Evolutionary conservation across 148 eudicot genomes (phyloP), one percentile per base, ranked within the genome.

Genomic region (Silene conica): DNA sequence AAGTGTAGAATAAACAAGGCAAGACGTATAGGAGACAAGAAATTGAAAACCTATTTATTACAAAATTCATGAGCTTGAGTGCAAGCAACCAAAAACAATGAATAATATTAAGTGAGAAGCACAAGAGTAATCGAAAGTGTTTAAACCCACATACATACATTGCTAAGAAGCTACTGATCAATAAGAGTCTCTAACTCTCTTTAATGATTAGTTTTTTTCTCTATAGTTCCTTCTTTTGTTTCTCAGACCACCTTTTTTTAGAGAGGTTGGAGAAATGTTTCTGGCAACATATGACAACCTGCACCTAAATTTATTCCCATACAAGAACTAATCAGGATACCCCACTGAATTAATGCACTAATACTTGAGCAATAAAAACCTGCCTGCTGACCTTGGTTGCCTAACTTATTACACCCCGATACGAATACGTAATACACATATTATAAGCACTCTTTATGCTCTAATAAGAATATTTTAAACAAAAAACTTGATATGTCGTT

Each of bases 61-160:
- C 28, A 20, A 13, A 59, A 21, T 59, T 7, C 3, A 59, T 1
- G 13, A 59, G 26, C 28, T 20, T 59, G 63, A 22, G 23, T 59
- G 55, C 18, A 13, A 18, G 14, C 55, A 4, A 22, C 26, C 11
- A 59, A 20, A 19, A 59, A 21, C 63, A 59, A 59, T 59, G 28
- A 59, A 59, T 57, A 57, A 8, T 20, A 11, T 59, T 8, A 19
- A 45, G 22, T 34, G 21, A 7, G 50, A 65, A 8, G 22, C 69
- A 65, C 13, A n/a, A 57, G 60, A 57, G 15, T 57, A 57, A 57
- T 57, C 15, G 23, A 6, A 50, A 50, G 18, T 57, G 22, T 57
- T 19, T n/a, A 57, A 45, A 38, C 38, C 69, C 21, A 34, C 69
- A n/a, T 2, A 65, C 69, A 34, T 65, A 65, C 22, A 65, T 57